Conservation (phyloP, 371 early-diverging fungal species). For the Mortierella polycephala region DNA sequence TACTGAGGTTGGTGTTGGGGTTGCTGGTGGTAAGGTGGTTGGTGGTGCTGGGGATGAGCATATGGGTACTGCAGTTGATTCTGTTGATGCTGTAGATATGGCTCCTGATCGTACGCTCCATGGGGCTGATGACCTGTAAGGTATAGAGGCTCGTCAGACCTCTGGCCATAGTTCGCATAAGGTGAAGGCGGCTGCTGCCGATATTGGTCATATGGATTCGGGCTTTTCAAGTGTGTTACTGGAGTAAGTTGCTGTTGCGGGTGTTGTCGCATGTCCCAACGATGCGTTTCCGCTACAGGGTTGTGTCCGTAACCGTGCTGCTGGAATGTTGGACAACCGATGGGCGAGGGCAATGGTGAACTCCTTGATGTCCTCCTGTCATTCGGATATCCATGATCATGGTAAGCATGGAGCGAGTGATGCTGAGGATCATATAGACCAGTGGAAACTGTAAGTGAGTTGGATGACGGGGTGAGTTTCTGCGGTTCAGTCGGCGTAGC, state of each 20-base stretch:
- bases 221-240: conserved; percentile 1
- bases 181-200: conserved; percentile 26
- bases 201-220: conserved; percentile 10
- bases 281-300: conserved; percentile 30
- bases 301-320: conserved; percentile 21
- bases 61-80: background rate
- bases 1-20: conserved; percentile 8
- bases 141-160: conserved; percentile 15
- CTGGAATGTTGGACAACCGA: conserved; percentile 40
- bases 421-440: conserved; percentile 16
- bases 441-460: conserved; percentile 4
- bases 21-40: conserved; percentile 8
- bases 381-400: conserved; percentile 5
- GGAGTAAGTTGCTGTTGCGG: conserved; percentile 26
- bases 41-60: background rate
- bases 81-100: conserved; percentile 3
- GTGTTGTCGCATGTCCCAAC: conserved; percentile 47
- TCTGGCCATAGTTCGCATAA: conserved; percentile 8
- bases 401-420: conserved; percentile 21
- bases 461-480: background rate
- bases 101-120: conserved; percentile 17
- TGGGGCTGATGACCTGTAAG: conserved; percentile 9
- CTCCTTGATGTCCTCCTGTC: conserved; percentile 19
- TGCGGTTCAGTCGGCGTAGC: background rate
- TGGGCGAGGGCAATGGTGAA: conserved; percentile 39